phyloP scores from a whole-genome alignment of 2,329 filamentous ascomycete species.

The Aspergillus jensenii region DNA sequence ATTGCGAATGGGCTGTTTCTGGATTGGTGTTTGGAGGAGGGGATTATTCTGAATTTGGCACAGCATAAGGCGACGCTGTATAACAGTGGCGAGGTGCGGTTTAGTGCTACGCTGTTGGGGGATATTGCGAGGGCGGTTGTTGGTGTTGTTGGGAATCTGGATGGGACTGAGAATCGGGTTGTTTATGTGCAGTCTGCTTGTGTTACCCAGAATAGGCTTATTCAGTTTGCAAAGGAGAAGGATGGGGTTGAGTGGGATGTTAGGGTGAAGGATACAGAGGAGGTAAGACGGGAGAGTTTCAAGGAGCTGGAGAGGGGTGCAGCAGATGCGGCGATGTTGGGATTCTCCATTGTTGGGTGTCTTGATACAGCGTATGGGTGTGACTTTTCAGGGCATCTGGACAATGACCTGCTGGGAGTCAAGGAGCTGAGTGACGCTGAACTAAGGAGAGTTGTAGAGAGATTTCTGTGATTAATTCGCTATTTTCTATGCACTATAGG shows the following conservation, averaged over 20 bases:
- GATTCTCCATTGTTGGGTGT: neutral
- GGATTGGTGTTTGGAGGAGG: neutral
- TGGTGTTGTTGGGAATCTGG: neutral
- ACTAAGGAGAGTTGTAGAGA: neutral
- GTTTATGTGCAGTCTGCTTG: neutral
- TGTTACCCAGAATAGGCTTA: neutral
- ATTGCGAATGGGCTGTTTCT: neutral
- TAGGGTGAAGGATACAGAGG: neutral
- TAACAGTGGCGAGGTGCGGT: neutral
- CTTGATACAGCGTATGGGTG: neutral
- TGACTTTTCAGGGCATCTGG: neutral
- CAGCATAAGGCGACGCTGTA: neutral
- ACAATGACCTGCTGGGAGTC: neutral
- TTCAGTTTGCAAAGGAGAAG: neutral
- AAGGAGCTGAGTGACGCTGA: neutral
- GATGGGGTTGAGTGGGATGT: neutral
- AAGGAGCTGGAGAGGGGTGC: neutral
- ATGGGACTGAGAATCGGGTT: neutral
- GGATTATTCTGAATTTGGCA: neutral
- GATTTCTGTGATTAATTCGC: neutral
- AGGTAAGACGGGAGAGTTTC: neutral
- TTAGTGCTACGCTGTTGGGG: neutral
- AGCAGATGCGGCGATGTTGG: neutral
- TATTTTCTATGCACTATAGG: too few species aligned
- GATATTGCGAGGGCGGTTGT: neutral